Percentiles rank a stretch among this genome's conserved stretches.
Conservation (phyloP, 495 filamentous ascomycete species). For the Aspergillus sparsus region DNA sequence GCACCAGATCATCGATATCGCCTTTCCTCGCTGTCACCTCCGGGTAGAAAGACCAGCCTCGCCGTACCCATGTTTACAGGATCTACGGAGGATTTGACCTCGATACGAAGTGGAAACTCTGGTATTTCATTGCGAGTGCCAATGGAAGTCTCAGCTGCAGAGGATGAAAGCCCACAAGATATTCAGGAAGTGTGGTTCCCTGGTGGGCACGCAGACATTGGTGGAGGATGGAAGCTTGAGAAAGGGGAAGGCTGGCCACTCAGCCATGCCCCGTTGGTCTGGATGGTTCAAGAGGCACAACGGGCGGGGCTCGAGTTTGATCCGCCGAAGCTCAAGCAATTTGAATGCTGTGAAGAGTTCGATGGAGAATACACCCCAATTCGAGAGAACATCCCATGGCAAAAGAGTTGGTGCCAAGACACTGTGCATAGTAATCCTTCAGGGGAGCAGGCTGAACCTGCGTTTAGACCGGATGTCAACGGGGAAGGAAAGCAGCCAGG, state of each 20-base stretch:
- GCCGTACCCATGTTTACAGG: conserved; percentile 29
- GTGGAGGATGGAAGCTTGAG: conserved; percentile 75
- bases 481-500: conserved; percentile 30
- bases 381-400: conserved; percentile 40
- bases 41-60: conserved; percentile 29
- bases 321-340: conserved; percentile 61
- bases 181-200: conserved; percentile 86
- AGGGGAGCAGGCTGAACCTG: neutral
- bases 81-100: conserved; percentile 39
- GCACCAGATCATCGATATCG: conserved; percentile 43
- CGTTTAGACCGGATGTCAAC: neutral
- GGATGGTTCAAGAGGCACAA: conserved; percentile 82
- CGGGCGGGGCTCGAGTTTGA: conserved; percentile 74
- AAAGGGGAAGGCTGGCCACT: conserved; percentile 58
- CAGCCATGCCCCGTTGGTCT: conserved; percentile 74
- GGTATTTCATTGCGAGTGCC: conserved; percentile 41
- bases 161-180: conserved; percentile 66
- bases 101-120: conserved; percentile 43
- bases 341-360: conserved; percentile 61
- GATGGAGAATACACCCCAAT: conserved; percentile 47
- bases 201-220: conserved; percentile 79
- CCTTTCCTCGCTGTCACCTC: conserved; percentile 31
- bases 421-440: conserved; percentile 17
- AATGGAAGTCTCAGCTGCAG: conserved; percentile 24
- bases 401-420: conserved; percentile 27